A percentile compares a stretch with the other conserved stretches of the same genome.
Evolutionary conservation across 768 basidiomycete species (phyloP).

Genomic region (Dentipellis sp.): DNA sequence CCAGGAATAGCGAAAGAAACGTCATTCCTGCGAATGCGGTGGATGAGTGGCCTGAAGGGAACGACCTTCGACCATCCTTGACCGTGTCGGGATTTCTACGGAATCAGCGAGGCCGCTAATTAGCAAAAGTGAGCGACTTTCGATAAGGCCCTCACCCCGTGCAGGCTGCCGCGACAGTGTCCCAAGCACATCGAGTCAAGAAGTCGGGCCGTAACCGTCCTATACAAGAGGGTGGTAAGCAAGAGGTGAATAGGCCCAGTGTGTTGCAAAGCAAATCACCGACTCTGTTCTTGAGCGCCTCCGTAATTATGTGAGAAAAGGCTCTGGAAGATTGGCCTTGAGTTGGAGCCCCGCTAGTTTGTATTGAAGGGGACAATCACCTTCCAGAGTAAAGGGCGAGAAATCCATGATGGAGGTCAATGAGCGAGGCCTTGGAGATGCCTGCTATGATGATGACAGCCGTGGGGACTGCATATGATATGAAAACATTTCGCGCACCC

Average conservation of each 20-base stretch:
- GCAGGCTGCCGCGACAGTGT: conserved; percentile 35
- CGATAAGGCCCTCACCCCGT: conserved; percentile 34
- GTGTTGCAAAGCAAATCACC: conserved; percentile 26
- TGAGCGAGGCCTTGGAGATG: conserved; percentile 31
- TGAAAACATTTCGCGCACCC: conserved; percentile 33
- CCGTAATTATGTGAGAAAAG: conserved; percentile 38
- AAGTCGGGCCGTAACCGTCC: conserved; percentile 58
- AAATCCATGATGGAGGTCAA: conserved; percentile 49
- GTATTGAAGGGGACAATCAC: conserved; percentile 15
- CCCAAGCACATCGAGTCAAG: conserved; percentile 56
- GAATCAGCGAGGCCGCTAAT: neutral
- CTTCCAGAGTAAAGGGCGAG: conserved; percentile 37
- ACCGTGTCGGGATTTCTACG: conserved; percentile 27
- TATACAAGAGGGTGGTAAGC: conserved; percentile 3
- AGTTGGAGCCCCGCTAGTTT: neutral
- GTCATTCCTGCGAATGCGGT: conserved; percentile 59
- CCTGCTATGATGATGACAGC: conserved; percentile 29
- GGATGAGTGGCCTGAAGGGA: conserved; percentile 65
- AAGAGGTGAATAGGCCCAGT: neutral
- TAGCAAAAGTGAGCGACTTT: neutral
- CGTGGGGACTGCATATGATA: conserved; percentile 41
- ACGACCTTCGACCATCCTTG: conserved; percentile 47
- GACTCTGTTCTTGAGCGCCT: conserved; percentile 45
- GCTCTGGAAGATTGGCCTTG: conserved; percentile 24
- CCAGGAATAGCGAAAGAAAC: conserved; percentile 51